A percentile compares a stretch with the other conserved stretches of the same genome.
These are phyloP conservation scores for Saccharum spontaneum DNA, from an alignment of 176 grass and related monocot species.

Conservation along the genomic window DNA sequence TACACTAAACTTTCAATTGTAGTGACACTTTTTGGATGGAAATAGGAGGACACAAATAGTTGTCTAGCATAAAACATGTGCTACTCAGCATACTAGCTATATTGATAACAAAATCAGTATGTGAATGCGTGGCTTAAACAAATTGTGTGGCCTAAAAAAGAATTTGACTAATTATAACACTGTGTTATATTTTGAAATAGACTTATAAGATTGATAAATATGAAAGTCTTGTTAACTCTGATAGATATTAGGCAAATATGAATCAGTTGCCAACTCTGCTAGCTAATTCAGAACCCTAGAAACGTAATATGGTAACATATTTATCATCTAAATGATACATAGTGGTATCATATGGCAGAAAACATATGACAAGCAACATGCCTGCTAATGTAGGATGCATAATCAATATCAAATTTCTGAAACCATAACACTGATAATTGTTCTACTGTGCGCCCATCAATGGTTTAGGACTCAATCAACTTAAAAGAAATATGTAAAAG, in stretches of 20 bases:
- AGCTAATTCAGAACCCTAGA: neutral
- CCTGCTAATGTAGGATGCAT: neutral
- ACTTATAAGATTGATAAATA: neutral
- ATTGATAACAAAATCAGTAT: neutral
- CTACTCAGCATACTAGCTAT: constrained; percentile 8
- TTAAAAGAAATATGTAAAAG: neutral
- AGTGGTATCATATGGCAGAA: neutral
- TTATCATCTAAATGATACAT: neutral
- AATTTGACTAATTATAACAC: neutral
- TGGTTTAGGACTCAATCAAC: neutral
- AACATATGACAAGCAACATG: neutral
- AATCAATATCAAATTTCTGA: neutral
- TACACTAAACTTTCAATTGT: neutral
- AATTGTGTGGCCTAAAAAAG: neutral
- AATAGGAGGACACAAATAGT: neutral
- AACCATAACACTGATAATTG: neutral
- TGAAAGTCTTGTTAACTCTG: neutral
- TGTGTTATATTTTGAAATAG: neutral
- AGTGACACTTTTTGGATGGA: neutral
- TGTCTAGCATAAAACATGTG: neutral
- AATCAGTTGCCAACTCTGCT: neutral
- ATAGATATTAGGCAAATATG: neutral
- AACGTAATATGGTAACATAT: neutral
- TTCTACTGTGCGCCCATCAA: neutral
- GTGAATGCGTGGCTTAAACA: neutral